Base-by-base conservation (phyloP, 441 rosid genomes). In the Erodium trifolium region DNA sequence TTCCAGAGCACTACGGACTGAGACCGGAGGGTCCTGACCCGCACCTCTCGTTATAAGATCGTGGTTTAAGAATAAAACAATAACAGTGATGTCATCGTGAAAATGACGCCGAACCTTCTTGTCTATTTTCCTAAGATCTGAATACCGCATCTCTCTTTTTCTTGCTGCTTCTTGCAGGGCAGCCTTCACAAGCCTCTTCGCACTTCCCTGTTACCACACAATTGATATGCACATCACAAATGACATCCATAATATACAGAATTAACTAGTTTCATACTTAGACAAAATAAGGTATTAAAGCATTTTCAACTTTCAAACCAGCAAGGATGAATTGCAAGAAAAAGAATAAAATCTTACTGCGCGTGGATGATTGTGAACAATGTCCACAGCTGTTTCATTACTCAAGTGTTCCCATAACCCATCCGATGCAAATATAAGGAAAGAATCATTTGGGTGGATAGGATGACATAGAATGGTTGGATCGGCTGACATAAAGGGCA, bases 401-500 rank as follows among this genome's bases (percentile, higher is more conserved):
- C 83, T 88, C 74, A 91, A 78, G 75, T 94, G 96, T 74, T 94
- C 97, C 99, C 99, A 94, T 0, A 94, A 92, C 19, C 99, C 99
- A 76, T 94, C 99, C 4, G 99, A 94, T 47, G 97, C 97, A 75
- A 88, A 87, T 76, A 91, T 89, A 45, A 91, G 62, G 73, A 91
- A 91, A 72, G 79, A 82, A 81, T 94, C 97, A 0, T 84, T 80
- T 31, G 90, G 82, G 78, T 83, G 83, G 80, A 94, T 81, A 43
- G 73, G 80, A 72, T 90, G 93, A 75, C 55, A 82, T 4, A 86
- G 76, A 49, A 94, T 77, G 31, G 96, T 65, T 1, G 99, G 97
- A 60, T 94, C 97, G 39, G 96, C 70, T 2, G 97, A 90, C 78
- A 94, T 73, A 70, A 93, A 83, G 0, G 95, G 96, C 83, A 49